Evolutionary conservation across 2,329 filamentous ascomycete genomes (phyloP).

Genomic region (Talaromyces sp.): DNA sequence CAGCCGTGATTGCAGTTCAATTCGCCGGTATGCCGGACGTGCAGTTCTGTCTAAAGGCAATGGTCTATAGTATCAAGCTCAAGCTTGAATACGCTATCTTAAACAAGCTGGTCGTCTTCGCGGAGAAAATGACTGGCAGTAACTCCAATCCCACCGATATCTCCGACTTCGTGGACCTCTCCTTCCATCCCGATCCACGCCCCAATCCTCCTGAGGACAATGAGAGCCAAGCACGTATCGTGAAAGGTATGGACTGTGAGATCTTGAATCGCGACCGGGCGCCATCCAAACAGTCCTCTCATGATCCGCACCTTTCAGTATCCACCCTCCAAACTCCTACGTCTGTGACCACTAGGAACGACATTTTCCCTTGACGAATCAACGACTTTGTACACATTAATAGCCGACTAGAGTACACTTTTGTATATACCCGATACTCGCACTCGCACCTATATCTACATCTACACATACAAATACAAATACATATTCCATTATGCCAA

Average conservation of each 20-base stretch:
- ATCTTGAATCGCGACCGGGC: background rate
- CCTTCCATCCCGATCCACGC: conserved; percentile 11
- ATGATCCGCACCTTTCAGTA: conserved; percentile 8
- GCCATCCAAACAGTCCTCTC: conserved; percentile 16
- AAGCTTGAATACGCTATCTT: conserved; percentile 53
- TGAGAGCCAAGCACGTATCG: conserved; percentile 17
- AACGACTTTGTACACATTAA: conserved; percentile 11
- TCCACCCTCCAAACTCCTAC: background rate
- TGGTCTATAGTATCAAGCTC: conserved; percentile 52
- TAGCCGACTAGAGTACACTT: background rate
- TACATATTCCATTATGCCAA: too few species aligned
- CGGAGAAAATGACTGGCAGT: conserved; percentile 16
- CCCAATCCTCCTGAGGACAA: conserved; percentile 12
- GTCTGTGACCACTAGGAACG: background rate
- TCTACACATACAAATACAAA: background rate
- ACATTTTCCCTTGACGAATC: conserved; percentile 8
- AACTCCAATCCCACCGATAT: conserved; percentile 24
- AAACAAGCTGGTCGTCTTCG: conserved; percentile 40
- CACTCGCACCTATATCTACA: background rate
- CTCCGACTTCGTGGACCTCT: conserved; percentile 29
- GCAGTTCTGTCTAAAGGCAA: conserved; percentile 48
- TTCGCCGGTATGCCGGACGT: conserved; percentile 46
- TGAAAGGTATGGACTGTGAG: conserved; percentile 6
- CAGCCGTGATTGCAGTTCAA: conserved; percentile 44
- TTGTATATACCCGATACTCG: conserved; percentile 3